phyloP scores from a whole-genome alignment of 2,329 filamentous ascomycete genomes.

The Stromatinia cepivora region DNA sequence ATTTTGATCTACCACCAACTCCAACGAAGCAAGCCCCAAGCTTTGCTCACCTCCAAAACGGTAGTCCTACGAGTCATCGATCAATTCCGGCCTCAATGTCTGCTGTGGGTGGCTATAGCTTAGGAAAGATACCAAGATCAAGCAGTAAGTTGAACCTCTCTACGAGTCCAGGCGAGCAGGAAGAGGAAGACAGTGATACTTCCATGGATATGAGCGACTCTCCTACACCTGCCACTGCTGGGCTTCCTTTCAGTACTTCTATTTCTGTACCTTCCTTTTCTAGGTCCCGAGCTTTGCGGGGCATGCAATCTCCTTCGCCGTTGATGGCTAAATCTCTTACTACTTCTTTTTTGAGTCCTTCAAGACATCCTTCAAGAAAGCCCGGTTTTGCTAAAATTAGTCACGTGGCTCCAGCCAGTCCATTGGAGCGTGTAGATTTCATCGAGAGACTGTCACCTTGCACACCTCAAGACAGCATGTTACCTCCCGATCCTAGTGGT shows the following conservation, averaged over 20 bases:
- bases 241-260: constrained; percentile 40
- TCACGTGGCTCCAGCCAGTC: constrained; percentile 58
- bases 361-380: constrained; percentile 43
- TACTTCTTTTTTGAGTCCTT: constrained; percentile 37
- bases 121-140: constrained; percentile 37
- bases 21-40: constrained; percentile 73
- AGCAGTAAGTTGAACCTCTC: constrained; percentile 43
- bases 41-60: constrained; percentile 32
- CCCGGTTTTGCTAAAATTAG: constrained; percentile 54
- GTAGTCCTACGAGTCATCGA: constrained; percentile 39
- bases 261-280: constrained; percentile 46
- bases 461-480: constrained; percentile 74
- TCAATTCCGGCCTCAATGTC: constrained; percentile 34
- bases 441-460: constrained; percentile 59
- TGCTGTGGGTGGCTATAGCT: constrained; percentile 33
- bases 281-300: constrained; percentile 42
- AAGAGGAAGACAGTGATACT: constrained; percentile 37
- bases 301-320: constrained; percentile 35
- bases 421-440: constrained; percentile 57
- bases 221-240: constrained; percentile 41
- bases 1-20: constrained; percentile 83
- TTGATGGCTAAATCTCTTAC: constrained; percentile 36
- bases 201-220: constrained; percentile 39
- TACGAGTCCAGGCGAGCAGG: constrained; percentile 35
- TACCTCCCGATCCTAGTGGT: constrained; percentile 77